Evolutionary conservation across 2,329 filamentous ascomycete species (phyloP).

Genomic region (Beauveria caledonica): DNA sequence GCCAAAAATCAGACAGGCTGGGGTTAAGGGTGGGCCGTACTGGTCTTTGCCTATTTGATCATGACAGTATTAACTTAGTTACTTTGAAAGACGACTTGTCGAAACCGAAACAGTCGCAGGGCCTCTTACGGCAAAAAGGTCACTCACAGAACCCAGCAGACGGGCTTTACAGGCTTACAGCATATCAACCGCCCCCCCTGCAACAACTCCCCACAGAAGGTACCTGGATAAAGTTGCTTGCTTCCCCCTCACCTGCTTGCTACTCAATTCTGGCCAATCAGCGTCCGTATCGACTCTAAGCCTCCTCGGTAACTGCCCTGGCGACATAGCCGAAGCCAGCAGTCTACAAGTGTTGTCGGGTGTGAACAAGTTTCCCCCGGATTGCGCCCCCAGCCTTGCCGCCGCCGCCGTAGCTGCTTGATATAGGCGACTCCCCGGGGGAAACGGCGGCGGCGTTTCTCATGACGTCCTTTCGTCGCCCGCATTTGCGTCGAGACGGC

Average conservation of each 20-base stretch:
- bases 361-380: too few relatives aligned
- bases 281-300: not conserved
- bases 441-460: not conserved
- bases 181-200: not conserved
- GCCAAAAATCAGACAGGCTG: not conserved
- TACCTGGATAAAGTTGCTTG: not conserved
- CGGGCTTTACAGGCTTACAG: not conserved
- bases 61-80: too few relatives aligned
- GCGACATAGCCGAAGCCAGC: conserved; percentile 2
- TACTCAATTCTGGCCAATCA: not conserved
- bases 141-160: too few relatives aligned
- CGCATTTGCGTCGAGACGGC: too few relatives aligned
- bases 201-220: not conserved
- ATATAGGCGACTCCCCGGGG: conserved; percentile 1
- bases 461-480: too few relatives aligned
- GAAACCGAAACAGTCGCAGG: too few relatives aligned
- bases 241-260: not conserved
- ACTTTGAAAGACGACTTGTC: too few relatives aligned
- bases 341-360: too few relatives aligned
- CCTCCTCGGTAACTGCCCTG: conserved; percentile 8
- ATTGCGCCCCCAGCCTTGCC: not conserved
- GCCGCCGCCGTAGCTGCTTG: not conserved
- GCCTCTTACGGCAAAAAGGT: too few relatives aligned
- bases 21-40: not conserved
- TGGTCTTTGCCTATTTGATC: not conserved